Base-by-base conservation (phyloP, 225 moss, liverwort and hornwort species). In the Neckera pumila region DNA sequence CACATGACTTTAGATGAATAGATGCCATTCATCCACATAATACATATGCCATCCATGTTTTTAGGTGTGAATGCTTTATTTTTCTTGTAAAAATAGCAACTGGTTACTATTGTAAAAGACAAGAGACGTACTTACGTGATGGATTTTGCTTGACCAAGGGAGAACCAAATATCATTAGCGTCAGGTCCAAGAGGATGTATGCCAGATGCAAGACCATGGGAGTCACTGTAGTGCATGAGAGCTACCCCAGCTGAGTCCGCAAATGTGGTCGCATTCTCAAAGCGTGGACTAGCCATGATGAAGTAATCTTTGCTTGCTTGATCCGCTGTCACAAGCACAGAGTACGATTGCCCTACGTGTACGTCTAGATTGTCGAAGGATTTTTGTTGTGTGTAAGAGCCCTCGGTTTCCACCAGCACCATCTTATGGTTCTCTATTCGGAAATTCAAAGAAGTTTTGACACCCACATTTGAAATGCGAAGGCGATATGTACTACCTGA, bases 401-500 rank as follows among this genome's bases (percentile, higher is more conserved):
- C 94, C 62, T 94, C 93, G 0, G 94, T 90, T 87, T 94, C 94
- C 0, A 93, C 92, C 1, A 94, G 2, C 1, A 92, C 28, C 92
- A 94, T 85, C 38, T 65, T 80, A 21, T 94, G 94, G 42, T 80
- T 60, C 5, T 92, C 89, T 9, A 94, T 86, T 26, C 92, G 90
- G 36, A 94, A 93, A 54, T 93, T 94, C 42, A 94, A 56, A 3
- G 93, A 92, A 0, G 92, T 91, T 80, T 92, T 91, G 36, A 91
- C 9, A 16, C 94, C 94, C 81, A 94, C 93, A 3, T 94, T 94
- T 11, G 94, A 94, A 43, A 94, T 91, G 26, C 93, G 91, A 20
- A 94, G 88, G 6, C 92, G 93, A 22, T 93, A 92, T 5, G 89
- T 92, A 11, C 51, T 87, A 26, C 92, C 94, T 94, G 36, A 34